phyloP scores from a whole-genome alignment of 768 basidiomycete genomes.

The Artomyces pyxidatus region DNA sequence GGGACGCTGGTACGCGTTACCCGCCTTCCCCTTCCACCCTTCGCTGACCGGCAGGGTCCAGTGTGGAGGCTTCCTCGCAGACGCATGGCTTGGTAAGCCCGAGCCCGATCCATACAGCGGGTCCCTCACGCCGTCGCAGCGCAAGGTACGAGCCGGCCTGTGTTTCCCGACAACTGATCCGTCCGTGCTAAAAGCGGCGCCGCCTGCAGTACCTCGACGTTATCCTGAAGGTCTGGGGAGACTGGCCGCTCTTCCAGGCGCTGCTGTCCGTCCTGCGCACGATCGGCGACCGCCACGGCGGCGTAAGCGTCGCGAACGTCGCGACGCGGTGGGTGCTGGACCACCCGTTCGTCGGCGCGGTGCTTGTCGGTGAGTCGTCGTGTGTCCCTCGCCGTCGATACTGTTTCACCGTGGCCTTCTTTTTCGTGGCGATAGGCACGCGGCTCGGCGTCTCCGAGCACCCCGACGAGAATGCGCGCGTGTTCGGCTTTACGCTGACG shows the following conservation, averaged over 20 bases:
- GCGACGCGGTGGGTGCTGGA: constrained; percentile 81
- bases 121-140: constrained; percentile 69
- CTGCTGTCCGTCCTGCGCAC: constrained; percentile 49
- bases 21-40: constrained; percentile 1
- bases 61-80: constrained; percentile 81
- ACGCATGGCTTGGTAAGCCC: constrained; percentile 59
- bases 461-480: constrained; percentile 55
- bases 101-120: constrained; percentile 68
- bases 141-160: constrained; percentile 44
- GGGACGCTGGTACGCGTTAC: constrained; percentile 65
- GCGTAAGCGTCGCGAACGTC: constrained; percentile 65
- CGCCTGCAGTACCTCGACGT: constrained; percentile 72
- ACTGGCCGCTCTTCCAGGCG: constrained; percentile 66
- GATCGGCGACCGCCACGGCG: constrained; percentile 62
- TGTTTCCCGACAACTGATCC: too few species aligned
- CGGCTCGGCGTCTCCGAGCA: constrained; percentile 74
- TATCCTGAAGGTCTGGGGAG: constrained; percentile 74
- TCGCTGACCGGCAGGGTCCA: constrained; percentile 21
- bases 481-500: constrained; percentile 50
- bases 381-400: constrained; percentile 1
- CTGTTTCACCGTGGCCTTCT: background rate
- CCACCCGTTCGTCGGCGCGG: constrained; percentile 68
- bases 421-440: constrained; percentile 39
- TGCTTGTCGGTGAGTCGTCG: constrained; percentile 54
- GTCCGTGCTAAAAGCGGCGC: background rate